Base-by-base conservation (phyloP, 2,329 filamentous ascomycete species). In the Emericellopsis atlantica region DNA sequence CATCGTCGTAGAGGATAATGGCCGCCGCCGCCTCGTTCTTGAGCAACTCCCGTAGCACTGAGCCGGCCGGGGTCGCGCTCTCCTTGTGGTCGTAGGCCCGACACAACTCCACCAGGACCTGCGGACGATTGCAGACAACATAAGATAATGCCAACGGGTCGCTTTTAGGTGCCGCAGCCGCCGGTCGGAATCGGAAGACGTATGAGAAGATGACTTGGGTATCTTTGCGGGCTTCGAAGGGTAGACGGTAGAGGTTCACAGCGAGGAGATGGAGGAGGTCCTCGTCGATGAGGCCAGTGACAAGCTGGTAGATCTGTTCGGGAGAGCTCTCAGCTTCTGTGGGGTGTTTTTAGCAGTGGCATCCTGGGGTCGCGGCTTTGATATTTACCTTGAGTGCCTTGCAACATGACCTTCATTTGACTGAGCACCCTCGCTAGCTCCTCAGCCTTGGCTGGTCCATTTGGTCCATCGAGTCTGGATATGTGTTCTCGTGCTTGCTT, bases 161-260 rank as follows among this genome's bases (percentile, higher is more conserved):
- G 49, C 72, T 75, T 53, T 79, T 78, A 11, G 74, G 70, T 16
- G 80, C 77, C 2, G 74, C 75, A 35, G 74, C 76, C 34, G 77
- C 69, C 6, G 83, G 83, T 48, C 85, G 84, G 69, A 92, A 95
- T 49, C 89, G 85, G 58, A 95, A 87, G 50, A 93, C 84, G 59
- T 90, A 92, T 33, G 88, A 95, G 65, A 96, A 92, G 57, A 95
- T 92, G 47, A 92, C 85, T 59, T 95, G 90, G 11, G 86, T 85
- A 56, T 95, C 90, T 67, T 95, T 96, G 54, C 90, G 81, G 32
- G 89, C 86, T 66, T 98, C 92, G 67, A 98, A 98, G 1, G 90
- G 88, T 5, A 98, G 74, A 40, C 81, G 77, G 61, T 86, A 79
- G 36, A 98, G 82, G 55, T 83, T 83, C 45, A 81, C 73, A 16